Conservation (phyloP, 345 rosid species). For the Firmiana major region DNA sequence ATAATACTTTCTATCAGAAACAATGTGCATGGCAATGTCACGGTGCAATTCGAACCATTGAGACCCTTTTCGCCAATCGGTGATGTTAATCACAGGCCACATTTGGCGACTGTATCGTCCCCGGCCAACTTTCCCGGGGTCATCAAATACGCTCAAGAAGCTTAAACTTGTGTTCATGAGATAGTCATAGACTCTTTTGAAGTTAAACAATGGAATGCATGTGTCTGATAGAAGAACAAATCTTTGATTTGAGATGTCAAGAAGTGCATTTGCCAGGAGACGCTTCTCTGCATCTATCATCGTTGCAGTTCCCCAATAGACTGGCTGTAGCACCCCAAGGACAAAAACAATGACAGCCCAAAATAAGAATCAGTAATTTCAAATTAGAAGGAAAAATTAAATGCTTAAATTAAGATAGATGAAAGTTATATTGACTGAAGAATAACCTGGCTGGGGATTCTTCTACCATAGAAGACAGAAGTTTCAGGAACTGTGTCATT, state of each 20-base stretch:
- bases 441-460: constrained; percentile 73
- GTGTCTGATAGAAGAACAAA: constrained; percentile 69
- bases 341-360: background rate
- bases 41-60: constrained; percentile 79
- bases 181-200: constrained; percentile 49
- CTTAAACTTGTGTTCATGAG: constrained; percentile 45
- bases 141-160: constrained; percentile 45
- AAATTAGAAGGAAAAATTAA: too few relatives aligned
- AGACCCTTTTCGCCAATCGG: constrained; percentile 76
- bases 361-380: background rate
- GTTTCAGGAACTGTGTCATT: constrained; percentile 32
- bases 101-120: constrained; percentile 62
- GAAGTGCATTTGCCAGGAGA: constrained; percentile 64
- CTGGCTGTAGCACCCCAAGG: constrained; percentile 34
- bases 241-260: constrained; percentile 58
- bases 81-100: constrained; percentile 49
- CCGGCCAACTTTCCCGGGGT: constrained; percentile 41
- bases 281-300: constrained; percentile 73
- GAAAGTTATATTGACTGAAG: background rate
- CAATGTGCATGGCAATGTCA: constrained; percentile 36
- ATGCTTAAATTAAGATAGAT: too few relatives aligned
- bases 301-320: constrained; percentile 58
- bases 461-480: constrained; percentile 54
- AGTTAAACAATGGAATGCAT: constrained; percentile 65
- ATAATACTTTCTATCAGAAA: constrained; percentile 48